phyloP scores from a whole-genome alignment of 1,284 basidiomycete genomes.

The Ganoderma resinaceum region DNA sequence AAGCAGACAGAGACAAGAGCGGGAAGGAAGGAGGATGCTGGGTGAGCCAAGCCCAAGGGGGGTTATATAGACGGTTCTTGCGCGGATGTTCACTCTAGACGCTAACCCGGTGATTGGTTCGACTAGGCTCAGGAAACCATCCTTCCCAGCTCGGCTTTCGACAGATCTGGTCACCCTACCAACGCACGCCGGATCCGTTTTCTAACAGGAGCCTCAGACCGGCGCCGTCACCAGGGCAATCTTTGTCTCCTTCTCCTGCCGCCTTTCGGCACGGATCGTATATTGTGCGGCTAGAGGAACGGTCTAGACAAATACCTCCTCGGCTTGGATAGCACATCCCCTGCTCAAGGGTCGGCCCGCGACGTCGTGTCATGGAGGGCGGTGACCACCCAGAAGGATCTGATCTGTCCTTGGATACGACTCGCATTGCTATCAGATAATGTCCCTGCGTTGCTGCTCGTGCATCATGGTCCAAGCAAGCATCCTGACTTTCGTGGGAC shows the following conservation, averaged over 20 bases:
- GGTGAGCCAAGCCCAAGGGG: slow-evolving; percentile 13
- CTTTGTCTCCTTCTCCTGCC: not conserved
- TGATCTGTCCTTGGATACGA: not conserved
- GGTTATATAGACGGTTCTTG: slow-evolving; percentile 25
- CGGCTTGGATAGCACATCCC: not conserved
- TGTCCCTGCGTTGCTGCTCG: not conserved
- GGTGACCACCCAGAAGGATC: not conserved
- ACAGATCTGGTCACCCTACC: slow-evolving; percentile 20
- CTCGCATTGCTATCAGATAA: not conserved
- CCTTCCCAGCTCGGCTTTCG: slow-evolving; percentile 8
- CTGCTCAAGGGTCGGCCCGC: not conserved
- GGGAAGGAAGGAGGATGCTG: slow-evolving; percentile 30
- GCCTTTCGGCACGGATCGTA: not conserved
- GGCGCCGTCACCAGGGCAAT: slow-evolving; percentile 18
- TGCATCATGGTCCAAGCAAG: not conserved
- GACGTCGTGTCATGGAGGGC: not conserved
- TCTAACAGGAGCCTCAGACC: slow-evolving; percentile 10
- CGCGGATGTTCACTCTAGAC: slow-evolving; percentile 2
- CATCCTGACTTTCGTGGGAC: not conserved
- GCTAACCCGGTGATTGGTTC: slow-evolving; percentile 19
- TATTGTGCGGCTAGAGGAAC: not conserved
- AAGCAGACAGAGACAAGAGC: slow-evolving; percentile 34
- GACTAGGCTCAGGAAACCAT: not conserved
- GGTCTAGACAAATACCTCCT: not conserved
- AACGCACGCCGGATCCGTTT: slow-evolving; percentile 25